Conservation (phyloP, 2,329 filamentous ascomycete genomes). For the Pseudonectria foliicola region DNA sequence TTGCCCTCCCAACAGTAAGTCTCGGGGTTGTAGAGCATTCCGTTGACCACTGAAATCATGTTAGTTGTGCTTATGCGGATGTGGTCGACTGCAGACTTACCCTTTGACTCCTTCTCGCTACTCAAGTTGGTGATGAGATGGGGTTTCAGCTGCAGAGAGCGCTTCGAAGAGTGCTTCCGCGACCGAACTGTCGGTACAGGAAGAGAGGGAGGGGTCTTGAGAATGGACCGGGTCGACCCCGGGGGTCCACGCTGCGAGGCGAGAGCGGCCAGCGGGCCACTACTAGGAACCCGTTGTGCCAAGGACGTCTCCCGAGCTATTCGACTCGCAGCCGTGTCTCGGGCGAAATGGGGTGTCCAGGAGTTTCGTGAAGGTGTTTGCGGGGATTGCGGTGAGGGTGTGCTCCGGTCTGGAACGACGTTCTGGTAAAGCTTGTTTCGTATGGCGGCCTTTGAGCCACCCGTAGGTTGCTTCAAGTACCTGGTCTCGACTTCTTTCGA, state of each 20-base stretch:
- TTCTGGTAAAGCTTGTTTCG: constrained; percentile 52
- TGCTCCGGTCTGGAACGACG: constrained; percentile 46
- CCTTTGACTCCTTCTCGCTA: constrained; percentile 67
- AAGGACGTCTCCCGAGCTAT: constrained; percentile 57
- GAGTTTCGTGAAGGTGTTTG: constrained; percentile 51
- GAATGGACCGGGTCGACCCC: constrained; percentile 36
- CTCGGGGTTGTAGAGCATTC: constrained; percentile 90
- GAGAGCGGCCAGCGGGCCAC: constrained; percentile 46
- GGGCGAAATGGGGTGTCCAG: constrained; percentile 54
- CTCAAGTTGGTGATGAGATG: constrained; percentile 83
- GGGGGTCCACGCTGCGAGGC: constrained; percentile 46
- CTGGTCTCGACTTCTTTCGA: constrained; percentile 74
- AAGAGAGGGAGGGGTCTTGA: constrained; percentile 34
- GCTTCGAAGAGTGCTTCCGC: constrained; percentile 47
- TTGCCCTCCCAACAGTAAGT: constrained; percentile 94
- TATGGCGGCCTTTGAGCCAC: constrained; percentile 57
- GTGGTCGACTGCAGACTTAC: constrained; percentile 41
- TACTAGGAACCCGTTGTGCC: constrained; percentile 51
- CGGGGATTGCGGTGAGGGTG: constrained; percentile 46
- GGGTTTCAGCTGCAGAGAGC: constrained; percentile 64
- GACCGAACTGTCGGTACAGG: constrained; percentile 39
- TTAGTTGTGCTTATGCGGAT: constrained; percentile 20
- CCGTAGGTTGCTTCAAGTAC: constrained; percentile 71
- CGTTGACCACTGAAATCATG: constrained; percentile 62
- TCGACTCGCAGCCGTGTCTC: constrained; percentile 58